Conservation (phyloP, 495 filamentous ascomycete genomes). For the Podospora tetraspora region DNA sequence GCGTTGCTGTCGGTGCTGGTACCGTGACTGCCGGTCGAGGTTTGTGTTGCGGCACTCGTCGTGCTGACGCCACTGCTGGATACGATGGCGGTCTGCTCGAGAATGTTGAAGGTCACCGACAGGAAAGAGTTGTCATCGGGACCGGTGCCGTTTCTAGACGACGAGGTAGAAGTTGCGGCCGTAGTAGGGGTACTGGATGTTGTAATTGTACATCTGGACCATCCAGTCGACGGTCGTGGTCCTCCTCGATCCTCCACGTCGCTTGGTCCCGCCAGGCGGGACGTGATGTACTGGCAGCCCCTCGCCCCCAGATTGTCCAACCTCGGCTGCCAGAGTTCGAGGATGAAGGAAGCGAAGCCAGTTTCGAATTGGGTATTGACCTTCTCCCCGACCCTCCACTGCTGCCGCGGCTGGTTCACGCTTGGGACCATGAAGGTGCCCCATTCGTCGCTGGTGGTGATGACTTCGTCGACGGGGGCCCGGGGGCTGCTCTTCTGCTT, state of each 20-base stretch:
- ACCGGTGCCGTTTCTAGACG: neutral
- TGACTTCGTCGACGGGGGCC: neutral
- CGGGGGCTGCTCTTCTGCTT: neutral
- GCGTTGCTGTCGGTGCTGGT: no score
- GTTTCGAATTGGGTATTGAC: neutral
- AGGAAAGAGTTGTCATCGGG: neutral
- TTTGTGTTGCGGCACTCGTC: no score
- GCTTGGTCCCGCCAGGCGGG: neutral
- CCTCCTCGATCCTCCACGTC: neutral
- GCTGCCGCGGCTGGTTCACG: neutral
- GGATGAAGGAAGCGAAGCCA: neutral
- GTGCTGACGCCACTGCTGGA: no score
- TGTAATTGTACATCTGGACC: neutral
- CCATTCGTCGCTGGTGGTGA: neutral
- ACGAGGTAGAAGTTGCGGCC: neutral
- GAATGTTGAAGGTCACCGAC: no score
- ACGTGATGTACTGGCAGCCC: neutral
- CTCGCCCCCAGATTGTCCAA: neutral
- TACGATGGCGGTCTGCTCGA: no score
- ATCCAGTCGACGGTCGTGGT: neutral
- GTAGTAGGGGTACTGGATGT: neutral
- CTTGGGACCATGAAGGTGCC: neutral
- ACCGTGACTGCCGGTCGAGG: no score
- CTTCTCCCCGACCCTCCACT: neutral
- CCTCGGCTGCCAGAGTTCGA: neutral